Evolutionary conservation across 2,329 filamentous ascomycete species (phyloP), one percentile per base, ranked within the genome.

Genomic region (Tolypocladium sp.): DNA sequence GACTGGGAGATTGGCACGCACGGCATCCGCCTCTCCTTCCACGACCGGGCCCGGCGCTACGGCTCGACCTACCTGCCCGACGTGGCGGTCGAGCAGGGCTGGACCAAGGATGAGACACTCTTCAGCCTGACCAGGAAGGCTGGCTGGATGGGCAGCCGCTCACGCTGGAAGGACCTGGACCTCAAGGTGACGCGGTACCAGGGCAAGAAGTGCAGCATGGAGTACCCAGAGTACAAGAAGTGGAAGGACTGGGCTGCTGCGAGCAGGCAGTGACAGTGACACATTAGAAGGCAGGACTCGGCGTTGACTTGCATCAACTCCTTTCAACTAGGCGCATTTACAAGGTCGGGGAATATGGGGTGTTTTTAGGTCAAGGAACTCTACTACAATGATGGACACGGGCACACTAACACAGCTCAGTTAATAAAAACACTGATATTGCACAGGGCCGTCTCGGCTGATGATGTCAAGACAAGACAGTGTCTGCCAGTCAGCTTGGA

Each of bases 81-180:
- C 70, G 92, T 99, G 7, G 89, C 93, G 12, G 78, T 83, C 1
- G 94, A 99, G 78, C 94, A 97, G 72, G 92, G 91, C 20, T 99
- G 94, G 94, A 90, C 83, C 13, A 92, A 94, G 74, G 92, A 97
- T 71, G 91, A 97, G 79, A 90, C 93, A 0, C 74, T 99, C 3
- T 82, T 92, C 58, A 95, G 90, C 73, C 76, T 97, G 69, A 94
- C 97, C 88, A 82, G 91, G 61, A 99, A 99, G 80, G 92, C 92
- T 0, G 94, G 94, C 1, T 99, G 92, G 92, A 82, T 82, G 60
- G 92, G 91, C 1, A 91, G 87, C 82, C 84, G 81, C 62, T 88
- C 89, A 1, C 81, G 83, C 46, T 97, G 92, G 93, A 82, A 82
- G 64, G 87, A 91, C 61, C 85, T 97, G 25, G 85, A 90, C 56